Base-by-base conservation (phyloP, 371 early-diverging fungal genomes). In the Lichtheimia hyalospora region DNA sequence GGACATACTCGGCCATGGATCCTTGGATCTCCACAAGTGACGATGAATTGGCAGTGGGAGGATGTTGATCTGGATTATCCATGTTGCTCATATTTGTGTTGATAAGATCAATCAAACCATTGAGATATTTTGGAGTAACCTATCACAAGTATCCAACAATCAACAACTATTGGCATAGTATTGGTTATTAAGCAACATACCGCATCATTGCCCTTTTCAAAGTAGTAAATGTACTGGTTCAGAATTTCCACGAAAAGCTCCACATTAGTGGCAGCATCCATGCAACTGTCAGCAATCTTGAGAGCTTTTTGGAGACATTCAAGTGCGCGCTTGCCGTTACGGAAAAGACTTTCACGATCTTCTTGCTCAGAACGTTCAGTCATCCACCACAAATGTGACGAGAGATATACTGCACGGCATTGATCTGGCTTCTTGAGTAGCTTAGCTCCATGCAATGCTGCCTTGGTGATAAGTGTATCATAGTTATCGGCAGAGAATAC, bases 361-460 rank as follows among this genome's bases (percentile, higher is more conserved):
- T 72, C 70, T 10, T 67, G 52, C 46, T 71, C 74, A 49, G 68
- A 74, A 2, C 74, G 70, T 20, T 75, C 80, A 15, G 84, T 80
- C 56, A 82, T 86, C 96, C 95, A 95, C 86, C 92, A 98, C 67
- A 98, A 74, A 72, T 94, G 94, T n/a, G 89, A 85, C 27, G 89
- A 90, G 10, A 89, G 73, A 60, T 85, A 86, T 3, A 94, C 81
- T 0, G 90, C 88, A 34, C 95, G 88, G 59, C 93, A 91, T 77
- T 97, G 97, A 61, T 98, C 98, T 2, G 92, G 89, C 49, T 95
- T 92, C 73, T 92, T 93, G 41, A 98, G 71, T 60, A 97, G 77
- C 61, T 92, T 90, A 46, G 92, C 83, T 41, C 90, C 90, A 68
- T 96, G 92, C 49, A 94, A 79, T 5, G 91, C 89, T 54, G 91